Base-by-base conservation (phyloP, 2,329 filamentous ascomycete genomes). In the Geosmithia flava region DNA sequence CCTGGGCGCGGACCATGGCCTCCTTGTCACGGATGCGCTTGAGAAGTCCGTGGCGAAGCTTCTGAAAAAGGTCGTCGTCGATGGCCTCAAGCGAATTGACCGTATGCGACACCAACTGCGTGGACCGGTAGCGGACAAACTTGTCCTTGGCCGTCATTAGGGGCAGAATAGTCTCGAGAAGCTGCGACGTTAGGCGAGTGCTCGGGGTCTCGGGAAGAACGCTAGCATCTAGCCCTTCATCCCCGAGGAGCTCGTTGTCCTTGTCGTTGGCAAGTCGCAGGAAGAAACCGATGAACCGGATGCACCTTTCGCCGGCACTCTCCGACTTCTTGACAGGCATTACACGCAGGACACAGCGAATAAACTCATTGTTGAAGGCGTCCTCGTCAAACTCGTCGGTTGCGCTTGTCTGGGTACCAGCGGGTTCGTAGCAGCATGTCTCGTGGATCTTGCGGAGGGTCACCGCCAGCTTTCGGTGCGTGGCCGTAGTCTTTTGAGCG, bases 11-110 rank as follows among this genome's bases (percentile, higher is more conserved):
- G 8, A 98, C 88, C 62, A 90, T 86, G 7, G 89, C 79, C 62
- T 98, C 93, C 66, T 96, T 97, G 67, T 98, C 93, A 54, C 88
- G 81, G 46, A 97, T 83, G 33, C 93, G 78, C 66, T 86, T 94
- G 43, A 95, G 69, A 39, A 98, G 70, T 0, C 84, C 85, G 47
- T 87, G 76, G 47, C 87, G 79, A 51, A 97, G 73, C 50, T 87
- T 78, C 56, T 89, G 81, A 62, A 95, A 98, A 11, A 96, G 68
- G 45, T 93, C 87, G 61, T 95, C 89, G 58, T 97, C 93, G 56
- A 97, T 87, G 2, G 87, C 83, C 52, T 95, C 87, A 23, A 98
- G 74, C 13, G 85, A 93, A 67, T 95, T 95, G 67, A 98, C 84
- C 53, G 96, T 82, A 61, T 95, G 87, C 2, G 89, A 85, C 47